These are phyloP conservation scores for Coelastrella sp. DNA, from an alignment of 139 green algal species.

Conservation along the genomic window DNA sequence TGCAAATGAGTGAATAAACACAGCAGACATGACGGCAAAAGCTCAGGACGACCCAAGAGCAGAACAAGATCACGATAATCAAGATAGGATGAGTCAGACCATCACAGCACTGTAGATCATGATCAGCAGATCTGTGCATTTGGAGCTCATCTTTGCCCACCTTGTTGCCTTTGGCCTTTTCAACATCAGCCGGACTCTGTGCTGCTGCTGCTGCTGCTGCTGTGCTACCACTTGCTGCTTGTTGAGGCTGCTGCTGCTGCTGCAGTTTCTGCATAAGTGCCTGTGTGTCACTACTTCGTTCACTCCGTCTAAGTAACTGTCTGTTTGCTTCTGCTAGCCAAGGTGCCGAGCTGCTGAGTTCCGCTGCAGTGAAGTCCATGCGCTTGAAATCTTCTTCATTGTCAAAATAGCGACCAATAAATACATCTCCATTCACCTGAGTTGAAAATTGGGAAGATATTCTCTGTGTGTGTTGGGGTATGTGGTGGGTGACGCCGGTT, in stretches of 20 bases:
- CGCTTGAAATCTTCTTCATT: slow-evolving; percentile 87
- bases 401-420: slow-evolving; percentile 85
- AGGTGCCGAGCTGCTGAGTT: slow-evolving; percentile 72
- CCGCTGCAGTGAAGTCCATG: slow-evolving; percentile 72
- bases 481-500: too few species aligned
- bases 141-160: background rate
- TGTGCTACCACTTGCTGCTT: slow-evolving; percentile 3
- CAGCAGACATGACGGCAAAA: too few species aligned
- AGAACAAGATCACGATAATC: too few species aligned
- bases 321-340: slow-evolving; percentile 72
- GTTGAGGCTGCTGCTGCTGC: slow-evolving; percentile 39
- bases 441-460: background rate
- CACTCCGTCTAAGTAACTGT: slow-evolving; percentile 43
- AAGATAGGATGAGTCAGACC: too few species aligned
- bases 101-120: background rate
- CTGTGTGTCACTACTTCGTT: slow-evolving; percentile 32
- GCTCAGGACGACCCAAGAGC: too few species aligned
- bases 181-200: slow-evolving; percentile 65
- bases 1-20: background rate
- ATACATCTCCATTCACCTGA: slow-evolving; percentile 88
- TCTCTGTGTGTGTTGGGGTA: background rate
- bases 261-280: slow-evolving; percentile 33
- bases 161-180: slow-evolving; percentile 83
- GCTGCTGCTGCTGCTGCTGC: slow-evolving; percentile 14
- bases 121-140: too few species aligned